A percentile compares a stretch with the other conserved stretches of the same genome.
phyloP scores from a whole-genome alignment of 2,329 filamentous ascomycete species.

The Tympanopsis confertula region DNA sequence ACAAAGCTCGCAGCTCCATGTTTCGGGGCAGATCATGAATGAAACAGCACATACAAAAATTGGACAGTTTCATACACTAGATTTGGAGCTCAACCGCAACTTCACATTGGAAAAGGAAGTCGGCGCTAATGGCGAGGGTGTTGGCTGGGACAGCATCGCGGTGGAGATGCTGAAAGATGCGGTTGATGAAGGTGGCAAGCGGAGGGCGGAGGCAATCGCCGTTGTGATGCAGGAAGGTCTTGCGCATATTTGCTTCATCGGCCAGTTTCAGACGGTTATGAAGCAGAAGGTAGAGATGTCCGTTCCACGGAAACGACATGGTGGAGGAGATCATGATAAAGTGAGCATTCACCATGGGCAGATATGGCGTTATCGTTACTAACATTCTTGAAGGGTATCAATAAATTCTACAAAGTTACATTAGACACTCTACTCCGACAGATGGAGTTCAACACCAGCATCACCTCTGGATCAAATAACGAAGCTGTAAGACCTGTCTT shows the following conservation, averaged over 20 bases:
- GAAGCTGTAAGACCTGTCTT: background rate
- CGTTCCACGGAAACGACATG: background rate
- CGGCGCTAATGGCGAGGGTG: constrained; percentile 22
- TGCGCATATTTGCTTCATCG: constrained; percentile 74
- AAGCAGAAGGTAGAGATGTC: constrained; percentile 53
- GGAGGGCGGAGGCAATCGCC: constrained; percentile 56
- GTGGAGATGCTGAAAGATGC: constrained; percentile 68
- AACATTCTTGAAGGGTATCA: background rate
- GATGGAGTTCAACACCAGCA: background rate
- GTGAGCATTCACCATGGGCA: background rate
- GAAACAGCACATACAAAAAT: constrained; percentile 59
- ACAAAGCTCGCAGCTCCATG: constrained; percentile 55
- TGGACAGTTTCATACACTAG: constrained; percentile 60
- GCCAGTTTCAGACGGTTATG: constrained; percentile 66
- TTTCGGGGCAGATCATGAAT: constrained; percentile 51
- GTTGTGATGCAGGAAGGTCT: constrained; percentile 87
- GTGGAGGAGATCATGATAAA: constrained; percentile 1
- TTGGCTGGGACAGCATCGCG: constrained; percentile 75
- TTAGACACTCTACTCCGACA: constrained; percentile 1
- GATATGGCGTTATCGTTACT: background rate
- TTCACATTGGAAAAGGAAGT: constrained; percentile 78
- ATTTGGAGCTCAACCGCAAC: constrained; percentile 75
- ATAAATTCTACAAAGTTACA: background rate
- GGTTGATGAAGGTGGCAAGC: constrained; percentile 57
- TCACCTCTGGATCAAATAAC: background rate